Conservation (phyloP, 352 stramenopile genomes). For the Phytophthora citrophthora region DNA sequence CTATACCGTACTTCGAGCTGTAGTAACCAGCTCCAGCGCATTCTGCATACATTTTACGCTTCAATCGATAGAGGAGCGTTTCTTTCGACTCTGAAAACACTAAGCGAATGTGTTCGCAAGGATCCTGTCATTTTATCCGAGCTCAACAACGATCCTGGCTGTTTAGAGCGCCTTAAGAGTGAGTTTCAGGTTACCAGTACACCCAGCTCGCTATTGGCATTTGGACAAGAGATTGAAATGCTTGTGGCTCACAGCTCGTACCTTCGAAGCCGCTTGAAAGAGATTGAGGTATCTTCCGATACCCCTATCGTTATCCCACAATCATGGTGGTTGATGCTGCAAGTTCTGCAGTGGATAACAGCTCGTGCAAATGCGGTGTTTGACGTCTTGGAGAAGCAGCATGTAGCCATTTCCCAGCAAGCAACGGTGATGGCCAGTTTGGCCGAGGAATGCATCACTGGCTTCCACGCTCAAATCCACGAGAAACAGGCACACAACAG, state of each 20-base stretch:
- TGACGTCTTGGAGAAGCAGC: constrained; percentile 33
- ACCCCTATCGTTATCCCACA: constrained; percentile 13
- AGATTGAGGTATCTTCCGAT: constrained; percentile 7
- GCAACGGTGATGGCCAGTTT: constrained; percentile 32
- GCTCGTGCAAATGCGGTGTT: constrained; percentile 35
- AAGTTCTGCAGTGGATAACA: constrained; percentile 52
- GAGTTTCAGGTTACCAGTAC: neutral
- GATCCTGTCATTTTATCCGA: constrained; percentile 26
- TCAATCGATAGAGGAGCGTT: constrained; percentile 36
- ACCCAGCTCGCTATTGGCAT: constrained; percentile 15
- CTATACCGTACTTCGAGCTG: constrained; percentile 34
- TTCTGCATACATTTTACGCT: constrained; percentile 39
- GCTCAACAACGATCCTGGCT: constrained; percentile 27
- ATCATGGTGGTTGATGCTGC: constrained; percentile 56
- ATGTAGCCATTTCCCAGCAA: constrained; percentile 28
- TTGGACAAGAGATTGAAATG: constrained; percentile 48
- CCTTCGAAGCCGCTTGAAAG: constrained; percentile 51
- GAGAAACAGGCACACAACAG: neutral
- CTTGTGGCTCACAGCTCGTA: constrained; percentile 48
- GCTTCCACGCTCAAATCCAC: constrained; percentile 36
- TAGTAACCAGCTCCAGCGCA: constrained; percentile 29
- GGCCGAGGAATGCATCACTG: constrained; percentile 27
- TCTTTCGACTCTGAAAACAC: constrained; percentile 15
- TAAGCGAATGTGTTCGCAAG: constrained; percentile 39
- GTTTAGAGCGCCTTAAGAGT: constrained; percentile 5